Base-by-base conservation (phyloP, 1,139 yeast genomes). In the Sugiyamaella xylanicola region DNA sequence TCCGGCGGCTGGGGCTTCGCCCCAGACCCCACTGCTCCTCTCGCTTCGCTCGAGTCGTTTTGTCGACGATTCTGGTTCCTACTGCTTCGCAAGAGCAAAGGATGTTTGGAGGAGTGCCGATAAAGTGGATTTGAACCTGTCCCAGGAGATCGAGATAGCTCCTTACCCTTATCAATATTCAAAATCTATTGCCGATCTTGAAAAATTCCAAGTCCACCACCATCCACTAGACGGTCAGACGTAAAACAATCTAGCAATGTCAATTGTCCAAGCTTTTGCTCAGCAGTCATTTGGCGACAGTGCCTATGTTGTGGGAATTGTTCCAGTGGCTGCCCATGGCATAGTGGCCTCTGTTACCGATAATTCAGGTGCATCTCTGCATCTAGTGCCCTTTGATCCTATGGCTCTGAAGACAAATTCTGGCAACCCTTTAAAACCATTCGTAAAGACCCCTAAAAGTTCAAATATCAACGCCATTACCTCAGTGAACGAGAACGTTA, bases 231-330 rank as follows among this genome's bases (percentile, higher is more conserved):
- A n/a, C n/a, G n/a, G n/a, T n/a, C 32, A 11, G 32, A 25, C 5
- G 32, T 7, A 25, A 11, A 32, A n/a, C 15, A 4, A 32, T 8
- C 4, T 8, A 7, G 15, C 13, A 4, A 46, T 46, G 50, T 16
- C 50, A 37, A 25, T 20, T 36, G 41, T 58, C 37, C 51, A 51
- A 19, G 55, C 64, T 1, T 54, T 56, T 42, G 63, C 60, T n/a
- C 59, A 61, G 29, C 48, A 58, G 25, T 32, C 57, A 0, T 63
- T 64, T 51, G 72, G 70, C 29, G 77, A 75, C 22, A 78, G 78
- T 56, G 44, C 54, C 22, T 84, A 86, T 85, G 79, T 81, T 3
- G 69, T 83, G 15, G 73, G 74, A 22, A 61, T 83, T n/a, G 71
- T 68, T 2, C 68, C 72, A 3, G 62, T 76, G 11, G 61, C 63